Conservation (phyloP, 805 yeast species). For the Scheffersomyces stipitis region DNA sequence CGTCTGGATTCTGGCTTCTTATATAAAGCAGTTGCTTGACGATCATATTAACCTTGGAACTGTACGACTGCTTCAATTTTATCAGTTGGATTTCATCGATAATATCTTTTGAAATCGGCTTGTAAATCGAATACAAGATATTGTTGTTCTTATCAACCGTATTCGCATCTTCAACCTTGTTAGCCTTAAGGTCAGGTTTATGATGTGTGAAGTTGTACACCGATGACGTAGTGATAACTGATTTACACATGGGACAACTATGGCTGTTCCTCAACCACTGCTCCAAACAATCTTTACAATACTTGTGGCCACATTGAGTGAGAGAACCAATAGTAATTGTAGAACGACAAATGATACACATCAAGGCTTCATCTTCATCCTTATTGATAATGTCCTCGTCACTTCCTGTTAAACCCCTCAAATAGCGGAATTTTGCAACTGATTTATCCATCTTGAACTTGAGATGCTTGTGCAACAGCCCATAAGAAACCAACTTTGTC, state of each 20-base stretch:
- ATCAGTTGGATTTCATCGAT: conserved; percentile 45
- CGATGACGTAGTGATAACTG: conserved; percentile 46
- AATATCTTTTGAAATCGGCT: conserved; percentile 40
- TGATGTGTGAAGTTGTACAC: conserved; percentile 70
- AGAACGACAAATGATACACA: conserved; percentile 79
- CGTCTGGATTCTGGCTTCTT: conserved; percentile 52
- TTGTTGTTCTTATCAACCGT: conserved; percentile 7
- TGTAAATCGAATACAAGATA: conserved; percentile 40
- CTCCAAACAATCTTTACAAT: conserved; percentile 76
- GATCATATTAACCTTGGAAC: conserved; percentile 85
- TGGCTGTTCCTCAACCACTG: conserved; percentile 64
- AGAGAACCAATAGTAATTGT: conserved; percentile 72
- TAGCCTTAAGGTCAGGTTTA: conserved; percentile 51
- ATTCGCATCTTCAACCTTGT: conserved; percentile 32
- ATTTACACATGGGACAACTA: conserved; percentile 83
- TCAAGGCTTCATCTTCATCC: conserved; percentile 37
- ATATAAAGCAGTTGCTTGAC: conserved; percentile 70
- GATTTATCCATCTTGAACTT: conserved; percentile 24
- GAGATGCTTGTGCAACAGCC: conserved; percentile 1
- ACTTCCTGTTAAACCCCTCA: conserved; percentile 24
- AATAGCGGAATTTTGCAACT: conserved; percentile 35
- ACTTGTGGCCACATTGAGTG: conserved; percentile 90
- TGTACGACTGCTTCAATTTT: conserved; percentile 49
- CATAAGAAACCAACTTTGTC: conserved; percentile 1
- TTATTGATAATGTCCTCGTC: conserved; percentile 1